Evolutionary conservation across 2,329 filamentous ascomycete genomes (phyloP).

Genomic region (Pseudocercospora fuligena): DNA sequence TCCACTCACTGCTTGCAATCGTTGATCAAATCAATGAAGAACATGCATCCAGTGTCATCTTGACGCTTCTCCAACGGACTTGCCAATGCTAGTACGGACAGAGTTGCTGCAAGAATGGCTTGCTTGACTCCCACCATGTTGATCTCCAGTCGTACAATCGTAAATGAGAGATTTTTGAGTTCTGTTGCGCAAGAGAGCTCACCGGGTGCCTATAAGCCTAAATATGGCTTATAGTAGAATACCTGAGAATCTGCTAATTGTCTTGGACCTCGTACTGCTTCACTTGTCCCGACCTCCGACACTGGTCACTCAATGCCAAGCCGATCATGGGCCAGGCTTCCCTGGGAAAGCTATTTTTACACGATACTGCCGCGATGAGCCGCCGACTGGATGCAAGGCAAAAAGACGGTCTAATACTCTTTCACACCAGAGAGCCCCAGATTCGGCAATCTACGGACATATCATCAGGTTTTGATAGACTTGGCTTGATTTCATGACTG

Average conservation of each 20-base stretch:
- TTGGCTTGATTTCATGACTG: not conserved
- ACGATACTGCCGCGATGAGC: not conserved
- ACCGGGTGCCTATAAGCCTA: not conserved
- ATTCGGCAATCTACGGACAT: not conserved
- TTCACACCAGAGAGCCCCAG: not conserved
- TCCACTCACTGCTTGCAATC: conserved; percentile 14
- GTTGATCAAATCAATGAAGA: conserved; percentile 12
- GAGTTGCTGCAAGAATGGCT: not conserved
- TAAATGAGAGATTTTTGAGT: not conserved
- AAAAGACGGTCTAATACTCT: not conserved
- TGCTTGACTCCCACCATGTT: not conserved
- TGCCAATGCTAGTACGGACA: not conserved
- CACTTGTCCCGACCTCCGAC: not conserved
- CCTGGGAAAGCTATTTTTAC: not conserved
- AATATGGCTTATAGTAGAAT: not conserved
- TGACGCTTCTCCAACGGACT: not conserved
- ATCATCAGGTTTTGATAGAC: not conserved
- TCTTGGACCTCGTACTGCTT: not conserved
- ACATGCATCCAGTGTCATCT: not conserved
- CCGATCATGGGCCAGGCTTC: not conserved
- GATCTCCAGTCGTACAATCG: not conserved
- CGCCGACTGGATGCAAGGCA: not conserved
- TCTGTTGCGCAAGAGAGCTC: not conserved
- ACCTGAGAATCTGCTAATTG: not conserved
- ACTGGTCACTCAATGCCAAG: not conserved